Evolutionary conservation across 768 basidiomycete genomes (phyloP), one percentile per base, ranked within the genome.

Genomic region (Leccinum disarticulatum): DNA sequence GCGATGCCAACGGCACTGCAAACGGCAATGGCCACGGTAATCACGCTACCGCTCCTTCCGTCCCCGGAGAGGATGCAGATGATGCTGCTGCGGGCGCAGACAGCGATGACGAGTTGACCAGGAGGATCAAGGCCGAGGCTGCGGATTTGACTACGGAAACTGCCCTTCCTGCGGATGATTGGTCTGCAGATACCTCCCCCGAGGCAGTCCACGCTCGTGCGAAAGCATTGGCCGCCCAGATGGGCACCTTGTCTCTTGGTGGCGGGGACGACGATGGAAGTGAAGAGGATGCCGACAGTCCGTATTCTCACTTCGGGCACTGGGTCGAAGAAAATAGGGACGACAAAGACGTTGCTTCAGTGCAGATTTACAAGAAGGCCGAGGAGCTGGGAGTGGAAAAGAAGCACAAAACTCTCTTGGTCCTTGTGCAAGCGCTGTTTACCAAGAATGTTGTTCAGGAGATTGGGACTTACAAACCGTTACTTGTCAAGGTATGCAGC

Each of bases 311-410:
- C 41, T 87, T 98, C 54, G 92, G 91, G 5, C 81, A 78, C 47
- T 98, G 95, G 96, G 80, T 93, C 58, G 83, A 87, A 67, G 93
- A 94, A 60, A 87, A 87, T 59, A 79, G 79, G 41, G 79, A 75
- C 30, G 74, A 73, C 17, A 59, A 63, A 36, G 65, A 49, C 10
- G 28, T 71, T 10, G 77, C 77, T 19, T 77, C 79, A 4, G 79
- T 90, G 54, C 85, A 88, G 25, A 83, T 95, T 46, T 93, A 81
- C 79, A 90, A 92, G 76, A 94, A 94, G 77, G 90, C 90, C 1
- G 88, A 95, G 69, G 95, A 96, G 54, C 71, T 95, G 25, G 93
- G 91, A 47, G 88, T 98, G 62, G 93, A 91, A 70, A 95, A 91
- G 80, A 98, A 97, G 76, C 93, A 98, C 81, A 95, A 90, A 81